These are phyloP conservation scores for Daldinia eschscholtzii DNA, from an alignment of 2,329 filamentous ascomycete genomes.

Conservation along the genomic window DNA sequence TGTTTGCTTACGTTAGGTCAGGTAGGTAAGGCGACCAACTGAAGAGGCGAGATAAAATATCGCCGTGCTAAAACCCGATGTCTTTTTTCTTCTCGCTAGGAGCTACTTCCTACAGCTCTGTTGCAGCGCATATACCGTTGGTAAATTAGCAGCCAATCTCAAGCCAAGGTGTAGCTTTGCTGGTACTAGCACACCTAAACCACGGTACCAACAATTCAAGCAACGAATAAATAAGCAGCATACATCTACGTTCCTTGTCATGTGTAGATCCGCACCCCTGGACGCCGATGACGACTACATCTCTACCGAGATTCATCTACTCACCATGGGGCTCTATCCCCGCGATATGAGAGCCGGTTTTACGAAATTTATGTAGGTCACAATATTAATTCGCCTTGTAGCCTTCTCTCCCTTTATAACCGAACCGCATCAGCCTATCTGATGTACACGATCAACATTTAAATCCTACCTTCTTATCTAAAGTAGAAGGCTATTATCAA, in stretches of 20 bases:
- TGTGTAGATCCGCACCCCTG: conserved; percentile 24
- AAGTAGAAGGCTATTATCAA: conserved; percentile 12
- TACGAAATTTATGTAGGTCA: conserved; percentile 10
- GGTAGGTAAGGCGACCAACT: conserved; percentile 25
- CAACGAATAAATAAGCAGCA: conserved; percentile 8
- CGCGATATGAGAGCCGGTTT: conserved; percentile 24
- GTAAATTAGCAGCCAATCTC: conserved; percentile 4
- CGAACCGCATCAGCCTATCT: conserved; percentile 10
- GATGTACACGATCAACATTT: neutral
- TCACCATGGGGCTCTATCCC: conserved; percentile 20
- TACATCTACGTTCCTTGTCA: conserved; percentile 12
- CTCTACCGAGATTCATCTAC: conserved; percentile 33
- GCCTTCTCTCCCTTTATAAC: conserved; percentile 6
- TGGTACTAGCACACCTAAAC: conserved; percentile 2
- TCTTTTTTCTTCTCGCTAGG: neutral
- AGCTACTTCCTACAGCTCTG: conserved; percentile 7
- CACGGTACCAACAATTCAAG: conserved; percentile 4
- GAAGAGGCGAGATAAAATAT: conserved; percentile 8
- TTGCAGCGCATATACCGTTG: neutral
- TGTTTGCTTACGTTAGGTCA: conserved; percentile 7
- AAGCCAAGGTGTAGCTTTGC: conserved; percentile 2
- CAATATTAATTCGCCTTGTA: conserved; percentile 12
- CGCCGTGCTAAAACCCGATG: neutral
- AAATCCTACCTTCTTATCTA: conserved; percentile 5
- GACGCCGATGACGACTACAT: conserved; percentile 32